Evolutionary conservation across 257 asterid genomes (phyloP).

Genomic region (Linaria vulgaris): DNA sequence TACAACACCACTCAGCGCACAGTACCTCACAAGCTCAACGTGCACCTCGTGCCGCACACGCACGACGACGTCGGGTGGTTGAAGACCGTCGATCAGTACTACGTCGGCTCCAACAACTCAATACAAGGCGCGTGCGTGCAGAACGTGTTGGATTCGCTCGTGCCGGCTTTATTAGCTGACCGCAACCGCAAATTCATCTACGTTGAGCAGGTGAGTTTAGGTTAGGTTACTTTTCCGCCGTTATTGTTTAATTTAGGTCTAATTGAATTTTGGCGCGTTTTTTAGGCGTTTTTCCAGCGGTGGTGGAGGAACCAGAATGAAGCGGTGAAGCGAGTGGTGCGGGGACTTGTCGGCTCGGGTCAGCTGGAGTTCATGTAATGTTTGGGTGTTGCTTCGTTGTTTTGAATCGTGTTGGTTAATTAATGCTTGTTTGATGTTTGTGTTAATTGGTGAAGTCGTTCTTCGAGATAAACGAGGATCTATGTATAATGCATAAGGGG

Average conservation of each 20-base stretch:
- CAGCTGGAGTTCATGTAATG: constrained; percentile 91
- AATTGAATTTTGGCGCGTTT: neutral
- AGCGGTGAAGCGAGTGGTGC: constrained; percentile 52
- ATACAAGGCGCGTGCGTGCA: constrained; percentile 95
- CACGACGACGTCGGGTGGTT: constrained; percentile 99
- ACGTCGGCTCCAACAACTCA: constrained; percentile 87
- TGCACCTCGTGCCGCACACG: constrained; percentile 91
- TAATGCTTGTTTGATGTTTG: neutral
- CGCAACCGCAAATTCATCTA: constrained; percentile 74
- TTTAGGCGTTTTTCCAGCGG: constrained; percentile 94
- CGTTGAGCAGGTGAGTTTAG: constrained; percentile 95
- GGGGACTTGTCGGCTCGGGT: constrained; percentile 65
- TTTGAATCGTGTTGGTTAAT: neutral
- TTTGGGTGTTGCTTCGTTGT: neutral
- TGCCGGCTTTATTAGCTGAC: constrained; percentile 82
- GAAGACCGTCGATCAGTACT: constrained; percentile 95
- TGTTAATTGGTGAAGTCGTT: no score
- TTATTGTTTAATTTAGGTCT: neutral
- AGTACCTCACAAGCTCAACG: constrained; percentile 74
- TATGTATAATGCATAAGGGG: no score
- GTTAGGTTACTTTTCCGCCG: no score
- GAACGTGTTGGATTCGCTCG: constrained; percentile 87
- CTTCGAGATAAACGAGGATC: no score
- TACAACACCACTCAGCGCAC: constrained; percentile 71
- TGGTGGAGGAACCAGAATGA: constrained; percentile 96